These are phyloP conservation scores for Pythium apleroticum DNA, from an alignment of 352 stramenopile species.

Conservation along the genomic window DNA sequence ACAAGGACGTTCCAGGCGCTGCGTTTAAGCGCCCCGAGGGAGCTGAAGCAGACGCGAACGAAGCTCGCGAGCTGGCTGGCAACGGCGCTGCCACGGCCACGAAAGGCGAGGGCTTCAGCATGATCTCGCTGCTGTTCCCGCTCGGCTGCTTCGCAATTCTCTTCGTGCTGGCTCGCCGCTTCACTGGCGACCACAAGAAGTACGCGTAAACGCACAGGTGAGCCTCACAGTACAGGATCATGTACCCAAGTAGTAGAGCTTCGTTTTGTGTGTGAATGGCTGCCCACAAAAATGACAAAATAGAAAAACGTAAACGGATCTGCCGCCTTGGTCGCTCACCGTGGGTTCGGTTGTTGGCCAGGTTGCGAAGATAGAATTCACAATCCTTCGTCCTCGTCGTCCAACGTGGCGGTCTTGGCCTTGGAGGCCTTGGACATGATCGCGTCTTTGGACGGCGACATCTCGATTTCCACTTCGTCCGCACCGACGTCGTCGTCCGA, in stretches of 20 bases:
- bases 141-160: slow-evolving; percentile 53
- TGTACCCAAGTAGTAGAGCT: neutral
- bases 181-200: slow-evolving; percentile 78
- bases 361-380: neutral
- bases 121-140: slow-evolving; percentile 47
- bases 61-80: slow-evolving; percentile 16
- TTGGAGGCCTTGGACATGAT: slow-evolving; percentile 28
- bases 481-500: slow-evolving; percentile 44
- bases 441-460: slow-evolving; percentile 34
- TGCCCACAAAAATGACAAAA: neutral
- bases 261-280: neutral
- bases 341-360: neutral
- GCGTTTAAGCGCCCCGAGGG: slow-evolving; percentile 36
- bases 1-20: slow-evolving; percentile 67
- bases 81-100: slow-evolving; percentile 9
- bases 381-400: slow-evolving; percentile 44
- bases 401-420: slow-evolving; percentile 1
- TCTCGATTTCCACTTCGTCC: slow-evolving; percentile 43
- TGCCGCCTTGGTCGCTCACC: neutral
- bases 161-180: slow-evolving; percentile 46
- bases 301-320: neutral
- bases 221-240: neutral
- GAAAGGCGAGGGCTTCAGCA: slow-evolving; percentile 19
- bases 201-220: slow-evolving; percentile 39
- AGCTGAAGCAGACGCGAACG: slow-evolving; percentile 6